These are phyloP conservation scores for Silene coronaria DNA, from an alignment of 179 eudicot genomes.

Conservation along the genomic window DNA sequence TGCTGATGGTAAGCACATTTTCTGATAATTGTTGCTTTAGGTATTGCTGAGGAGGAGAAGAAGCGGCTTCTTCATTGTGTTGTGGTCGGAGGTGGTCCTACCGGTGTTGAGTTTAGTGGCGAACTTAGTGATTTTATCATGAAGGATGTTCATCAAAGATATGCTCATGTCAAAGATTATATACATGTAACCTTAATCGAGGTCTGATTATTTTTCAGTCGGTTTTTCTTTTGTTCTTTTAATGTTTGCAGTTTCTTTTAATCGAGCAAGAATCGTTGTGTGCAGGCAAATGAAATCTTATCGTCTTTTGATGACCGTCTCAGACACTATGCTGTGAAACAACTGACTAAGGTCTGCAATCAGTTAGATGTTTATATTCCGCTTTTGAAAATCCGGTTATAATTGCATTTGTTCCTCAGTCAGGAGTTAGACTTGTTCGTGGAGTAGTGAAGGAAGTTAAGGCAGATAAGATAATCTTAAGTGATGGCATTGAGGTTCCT, in stretches of 20 bases:
- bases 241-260: too few relatives aligned
- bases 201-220: constrained; percentile 36
- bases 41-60: constrained; percentile 81
- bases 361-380: not conserved
- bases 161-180: constrained; percentile 78
- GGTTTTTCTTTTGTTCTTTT: not conserved
- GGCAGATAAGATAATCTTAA: constrained; percentile 62
- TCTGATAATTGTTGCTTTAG: constrained; percentile 31
- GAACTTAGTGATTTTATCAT: constrained; percentile 93
- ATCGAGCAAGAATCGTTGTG: not conserved
- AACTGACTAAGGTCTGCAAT: constrained; percentile 60
- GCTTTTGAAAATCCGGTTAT: constrained; percentile 5
- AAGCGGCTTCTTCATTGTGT: constrained; percentile 81
- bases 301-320: constrained; percentile 97
- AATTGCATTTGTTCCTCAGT: constrained; percentile 44
- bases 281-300: constrained; percentile 88
- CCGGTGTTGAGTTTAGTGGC: constrained; percentile 98
- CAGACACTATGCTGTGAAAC: constrained; percentile 73
- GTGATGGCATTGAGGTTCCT: constrained; percentile 83
- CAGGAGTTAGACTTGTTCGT: constrained; percentile 94
- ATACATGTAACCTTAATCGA: constrained; percentile 86
- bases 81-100: constrained; percentile 98
- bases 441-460: constrained; percentile 93
- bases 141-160: constrained; percentile 79
- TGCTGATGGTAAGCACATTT: not conserved